A percentile compares a stretch with the other conserved stretches of the same genome.
Evolutionary conservation across 2,329 filamentous ascomycete species (phyloP).

Genomic region (Tolypocladium capitatum): DNA sequence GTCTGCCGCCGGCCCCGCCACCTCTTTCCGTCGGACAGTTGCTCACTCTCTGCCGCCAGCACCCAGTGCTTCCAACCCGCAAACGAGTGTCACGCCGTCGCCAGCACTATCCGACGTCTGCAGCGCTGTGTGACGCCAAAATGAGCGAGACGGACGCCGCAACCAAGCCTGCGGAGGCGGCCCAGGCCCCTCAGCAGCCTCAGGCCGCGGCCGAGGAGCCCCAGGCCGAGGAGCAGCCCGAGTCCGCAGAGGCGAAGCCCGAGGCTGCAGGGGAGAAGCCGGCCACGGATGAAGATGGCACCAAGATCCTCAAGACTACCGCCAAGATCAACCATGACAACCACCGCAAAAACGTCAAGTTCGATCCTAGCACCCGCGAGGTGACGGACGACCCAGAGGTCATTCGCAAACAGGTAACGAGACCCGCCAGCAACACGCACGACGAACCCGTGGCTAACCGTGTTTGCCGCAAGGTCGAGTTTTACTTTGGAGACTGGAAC

Average conservation of each 20-base stretch:
- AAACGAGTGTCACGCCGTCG: background rate
- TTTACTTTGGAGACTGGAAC: slow-evolving; percentile 91
- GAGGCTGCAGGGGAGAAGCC: slow-evolving; percentile 1
- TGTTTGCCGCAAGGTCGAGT: slow-evolving; percentile 57
- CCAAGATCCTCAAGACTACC: slow-evolving; percentile 31
- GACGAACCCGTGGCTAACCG: background rate
- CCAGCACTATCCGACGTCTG: background rate
- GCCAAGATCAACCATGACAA: slow-evolving; percentile 25
- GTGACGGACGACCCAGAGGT: slow-evolving; percentile 65
- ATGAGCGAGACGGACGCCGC: slow-evolving; percentile 12
- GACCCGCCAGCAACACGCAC: background rate
- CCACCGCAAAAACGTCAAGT: slow-evolving; percentile 49
- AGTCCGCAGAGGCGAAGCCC: slow-evolving; percentile 4
- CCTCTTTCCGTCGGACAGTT: background rate
- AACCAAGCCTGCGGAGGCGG: slow-evolving; percentile 11
- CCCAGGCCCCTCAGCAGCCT: slow-evolving; percentile 8
- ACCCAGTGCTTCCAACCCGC: background rate
- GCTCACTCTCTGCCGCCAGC: background rate
- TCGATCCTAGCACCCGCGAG: slow-evolving; percentile 51
- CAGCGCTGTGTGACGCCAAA: background rate
- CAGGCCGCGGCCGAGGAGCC: slow-evolving; percentile 1
- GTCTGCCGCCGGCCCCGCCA: background rate
- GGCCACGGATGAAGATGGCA: slow-evolving; percentile 4
- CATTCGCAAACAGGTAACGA: slow-evolving; percentile 67
- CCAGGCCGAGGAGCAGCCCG: slow-evolving; percentile 6